A percentile compares a stretch with the other conserved stretches of the same genome.
Conservation (phyloP, 345 rosid genomes). For the Crucihimalaya himalaica region DNA sequence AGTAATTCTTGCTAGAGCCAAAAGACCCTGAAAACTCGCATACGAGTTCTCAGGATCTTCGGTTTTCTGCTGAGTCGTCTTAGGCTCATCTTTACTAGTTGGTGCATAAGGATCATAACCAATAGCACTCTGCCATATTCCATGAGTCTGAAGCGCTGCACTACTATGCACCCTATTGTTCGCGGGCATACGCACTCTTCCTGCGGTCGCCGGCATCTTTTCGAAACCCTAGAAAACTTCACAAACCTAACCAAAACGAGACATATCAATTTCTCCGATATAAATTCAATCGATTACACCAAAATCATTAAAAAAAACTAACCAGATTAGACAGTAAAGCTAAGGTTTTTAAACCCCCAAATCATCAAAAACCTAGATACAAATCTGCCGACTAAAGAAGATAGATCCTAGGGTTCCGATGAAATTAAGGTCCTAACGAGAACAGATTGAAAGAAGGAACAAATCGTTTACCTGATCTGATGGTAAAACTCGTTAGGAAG, state of each 20-base stretch:
- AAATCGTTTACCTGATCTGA: conserved; percentile 20
- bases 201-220: conserved; percentile 99
- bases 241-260: conserved; percentile 11
- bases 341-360: not conserved
- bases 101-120: conserved; percentile 98
- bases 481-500: not conserved
- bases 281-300: not conserved
- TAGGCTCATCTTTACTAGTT: conserved; percentile 67
- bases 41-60: conserved; percentile 70
- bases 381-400: not conserved
- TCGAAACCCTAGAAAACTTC: conserved; percentile 18
- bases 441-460: not conserved
- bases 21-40: conserved; percentile 77
- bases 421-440: not conserved
- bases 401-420: conserved; percentile 15
- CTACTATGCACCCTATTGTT: conserved; percentile 98
- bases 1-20: conserved; percentile 82
- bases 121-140: conserved; percentile 98
- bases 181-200: conserved; percentile 99
- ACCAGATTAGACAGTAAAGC: not conserved
- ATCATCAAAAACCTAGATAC: not conserved
- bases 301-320: not conserved
- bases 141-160: conserved; percentile 96
- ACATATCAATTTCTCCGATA: not conserved
- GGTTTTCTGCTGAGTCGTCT: conserved; percentile 45